phyloP scores from a whole-genome alignment of 2,329 filamentous ascomycete genomes.

The Alternaria consortialis region DNA sequence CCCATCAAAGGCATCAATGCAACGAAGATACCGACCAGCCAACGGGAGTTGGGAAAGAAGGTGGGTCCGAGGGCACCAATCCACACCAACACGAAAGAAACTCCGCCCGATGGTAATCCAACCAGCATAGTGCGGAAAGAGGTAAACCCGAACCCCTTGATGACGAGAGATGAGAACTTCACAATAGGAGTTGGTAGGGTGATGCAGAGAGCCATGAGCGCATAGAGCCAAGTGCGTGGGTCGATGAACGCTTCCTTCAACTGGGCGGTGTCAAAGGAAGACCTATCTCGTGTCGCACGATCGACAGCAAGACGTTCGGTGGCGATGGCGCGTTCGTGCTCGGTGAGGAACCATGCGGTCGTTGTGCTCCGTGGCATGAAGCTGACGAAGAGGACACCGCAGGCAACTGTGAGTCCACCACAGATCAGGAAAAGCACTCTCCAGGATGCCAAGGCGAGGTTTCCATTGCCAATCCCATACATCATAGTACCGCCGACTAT shows the following conservation, averaged over 20 bases:
- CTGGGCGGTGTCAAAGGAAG: conserved; percentile 56
- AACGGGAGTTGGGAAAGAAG: conserved; percentile 54
- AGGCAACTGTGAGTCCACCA: conserved; percentile 57
- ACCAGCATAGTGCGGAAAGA: conserved; percentile 58
- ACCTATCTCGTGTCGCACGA: conserved; percentile 55
- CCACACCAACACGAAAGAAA: conserved; percentile 59
- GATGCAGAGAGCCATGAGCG: background rate
- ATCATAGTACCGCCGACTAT: conserved; percentile 59
- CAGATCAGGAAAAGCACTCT: conserved; percentile 60
- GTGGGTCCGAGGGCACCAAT: conserved; percentile 53
- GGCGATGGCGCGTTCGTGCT: conserved; percentile 55
- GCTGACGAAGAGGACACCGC: conserved; percentile 58
- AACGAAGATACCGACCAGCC: conserved; percentile 52
- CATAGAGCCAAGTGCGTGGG: conserved; percentile 44
- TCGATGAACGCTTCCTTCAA: conserved; percentile 57
- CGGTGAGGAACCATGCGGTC: conserved; percentile 61
- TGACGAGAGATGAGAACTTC: conserved; percentile 61
- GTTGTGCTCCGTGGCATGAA: conserved; percentile 59
- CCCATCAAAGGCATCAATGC: conserved; percentile 57
- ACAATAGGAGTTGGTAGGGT: background rate
- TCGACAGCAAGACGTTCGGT: conserved; percentile 50
- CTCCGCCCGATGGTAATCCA: conserved; percentile 59
- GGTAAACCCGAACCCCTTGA: conserved; percentile 47
- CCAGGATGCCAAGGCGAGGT: conserved; percentile 56
- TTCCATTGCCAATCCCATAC: conserved; percentile 60